Evolutionary conservation across 768 basidiomycete species (phyloP).

Genomic region (Sporobolomyces pararoseus): DNA sequence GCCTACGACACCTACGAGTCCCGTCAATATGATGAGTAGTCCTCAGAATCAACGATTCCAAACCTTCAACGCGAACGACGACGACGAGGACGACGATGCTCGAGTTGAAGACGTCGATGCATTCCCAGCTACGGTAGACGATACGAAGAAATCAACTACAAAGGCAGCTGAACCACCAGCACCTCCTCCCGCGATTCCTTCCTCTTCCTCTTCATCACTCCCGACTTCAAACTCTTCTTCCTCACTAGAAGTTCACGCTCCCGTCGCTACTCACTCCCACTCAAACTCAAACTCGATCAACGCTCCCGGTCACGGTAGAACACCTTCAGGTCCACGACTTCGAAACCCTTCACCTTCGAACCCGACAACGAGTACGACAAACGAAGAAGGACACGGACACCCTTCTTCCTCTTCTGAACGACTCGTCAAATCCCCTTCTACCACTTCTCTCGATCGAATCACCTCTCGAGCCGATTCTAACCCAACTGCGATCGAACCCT

Average conservation of each 20-base stretch:
- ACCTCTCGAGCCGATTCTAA: background rate
- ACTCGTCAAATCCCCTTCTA: slow-evolving; percentile 1
- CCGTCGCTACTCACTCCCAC: background rate
- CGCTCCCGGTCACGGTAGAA: slow-evolving; percentile 8
- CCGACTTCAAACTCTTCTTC: slow-evolving; percentile 13
- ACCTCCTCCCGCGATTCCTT: background rate
- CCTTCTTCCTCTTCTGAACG: slow-evolving; percentile 1
- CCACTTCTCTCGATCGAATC: slow-evolving; percentile 12
- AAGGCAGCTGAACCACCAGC: background rate
- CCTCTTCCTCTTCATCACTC: background rate
- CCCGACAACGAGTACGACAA: slow-evolving; percentile 14
- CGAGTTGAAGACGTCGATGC: slow-evolving; percentile 37
- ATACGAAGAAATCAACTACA: background rate
- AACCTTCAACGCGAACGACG: slow-evolving; percentile 5
- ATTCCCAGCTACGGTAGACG: background rate
- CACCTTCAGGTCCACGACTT: slow-evolving; percentile 22
- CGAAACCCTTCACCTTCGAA: slow-evolving; percentile 29
- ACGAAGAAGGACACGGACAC: slow-evolving; percentile 21
- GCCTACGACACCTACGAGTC: slow-evolving; percentile 26
- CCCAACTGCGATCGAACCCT: background rate
- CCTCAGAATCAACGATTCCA: slow-evolving; percentile 9
- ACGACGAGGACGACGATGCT: slow-evolving; percentile 32
- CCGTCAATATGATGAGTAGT: slow-evolving; percentile 15
- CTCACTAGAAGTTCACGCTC: slow-evolving; percentile 5
- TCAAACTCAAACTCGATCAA: too few species aligned